phyloP scores from a whole-genome alignment of 441 rosid genomes.

The Macaranga tanarius region DNA sequence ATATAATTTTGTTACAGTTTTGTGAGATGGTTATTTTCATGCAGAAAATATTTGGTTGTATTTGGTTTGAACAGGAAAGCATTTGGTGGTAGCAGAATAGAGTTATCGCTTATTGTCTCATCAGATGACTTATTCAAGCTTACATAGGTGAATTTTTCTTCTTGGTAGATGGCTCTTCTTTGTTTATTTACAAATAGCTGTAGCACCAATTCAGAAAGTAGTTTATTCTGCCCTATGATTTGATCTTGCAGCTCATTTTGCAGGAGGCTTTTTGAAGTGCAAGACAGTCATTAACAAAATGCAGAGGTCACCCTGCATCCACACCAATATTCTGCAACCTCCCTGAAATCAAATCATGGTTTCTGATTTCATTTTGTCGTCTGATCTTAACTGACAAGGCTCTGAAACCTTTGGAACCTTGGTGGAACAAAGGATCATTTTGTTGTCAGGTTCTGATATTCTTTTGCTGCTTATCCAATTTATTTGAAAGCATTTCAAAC shows the following conservation, averaged over 20 bases:
- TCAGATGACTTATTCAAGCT: background rate
- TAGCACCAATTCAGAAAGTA: background rate
- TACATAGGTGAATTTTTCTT: conserved; percentile 14
- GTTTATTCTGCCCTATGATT: background rate
- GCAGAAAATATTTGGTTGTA: conserved; percentile 9
- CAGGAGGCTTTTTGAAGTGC: background rate
- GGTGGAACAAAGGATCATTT: background rate
- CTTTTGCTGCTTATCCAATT: background rate
- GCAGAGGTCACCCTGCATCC: background rate
- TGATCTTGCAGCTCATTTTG: conserved; percentile 8
- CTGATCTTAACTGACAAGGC: background rate
- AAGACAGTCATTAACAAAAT: background rate
- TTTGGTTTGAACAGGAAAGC: conserved; percentile 7
- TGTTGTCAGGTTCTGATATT: background rate
- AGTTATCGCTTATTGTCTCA: background rate
- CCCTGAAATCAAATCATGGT: background rate
- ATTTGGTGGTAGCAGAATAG: conserved; percentile 1
- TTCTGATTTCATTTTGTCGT: background rate
- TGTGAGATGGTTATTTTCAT: conserved; percentile 12
- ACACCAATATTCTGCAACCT: background rate
- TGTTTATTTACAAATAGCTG: background rate
- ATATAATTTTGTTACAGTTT: background rate
- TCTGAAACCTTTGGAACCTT: background rate
- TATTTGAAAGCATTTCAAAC: background rate
- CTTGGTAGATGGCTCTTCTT: conserved; percentile 7